Evolutionary conservation across 768 basidiomycete species (phyloP).

Genomic region (Cystofilobasidium capitatum): DNA sequence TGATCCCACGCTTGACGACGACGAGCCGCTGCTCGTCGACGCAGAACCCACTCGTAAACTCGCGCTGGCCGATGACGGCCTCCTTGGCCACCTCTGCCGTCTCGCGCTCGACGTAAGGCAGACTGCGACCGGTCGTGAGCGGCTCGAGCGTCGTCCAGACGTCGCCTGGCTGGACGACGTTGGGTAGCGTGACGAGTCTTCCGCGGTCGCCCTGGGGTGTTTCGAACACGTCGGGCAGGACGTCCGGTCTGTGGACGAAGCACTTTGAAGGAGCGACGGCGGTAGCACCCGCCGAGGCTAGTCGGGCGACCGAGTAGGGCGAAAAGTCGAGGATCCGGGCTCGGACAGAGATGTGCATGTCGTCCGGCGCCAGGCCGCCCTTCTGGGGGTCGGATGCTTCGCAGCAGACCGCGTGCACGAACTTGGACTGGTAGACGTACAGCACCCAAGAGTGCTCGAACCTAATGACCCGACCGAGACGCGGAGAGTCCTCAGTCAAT

Average conservation of each 20-base stretch:
- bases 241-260: neutral
- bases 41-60: neutral
- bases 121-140: conserved; percentile 33
- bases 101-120: conserved; percentile 9
- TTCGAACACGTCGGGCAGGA: neutral
- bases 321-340: conserved; percentile 26
- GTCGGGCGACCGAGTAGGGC: conserved; percentile 15
- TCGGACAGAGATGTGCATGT: conserved; percentile 6
- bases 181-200: conserved; percentile 79
- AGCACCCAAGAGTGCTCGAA: conserved; percentile 17
- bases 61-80: neutral
- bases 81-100: neutral
- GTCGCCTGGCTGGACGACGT: conserved; percentile 78
- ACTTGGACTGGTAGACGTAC: conserved; percentile 21
- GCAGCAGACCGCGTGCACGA: conserved; percentile 17
- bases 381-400: neutral
- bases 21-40: conserved; percentile 7
- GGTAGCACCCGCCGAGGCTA: neutral
- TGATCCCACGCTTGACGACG: neutral
- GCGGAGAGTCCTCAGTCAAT: neutral
- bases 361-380: neutral
- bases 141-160: conserved; percentile 91
- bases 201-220: neutral
- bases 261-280: neutral
- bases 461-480: conserved; percentile 5